Base-by-base conservation (phyloP, 441 rosid genomes). In the Brassica hybrid region DNA sequence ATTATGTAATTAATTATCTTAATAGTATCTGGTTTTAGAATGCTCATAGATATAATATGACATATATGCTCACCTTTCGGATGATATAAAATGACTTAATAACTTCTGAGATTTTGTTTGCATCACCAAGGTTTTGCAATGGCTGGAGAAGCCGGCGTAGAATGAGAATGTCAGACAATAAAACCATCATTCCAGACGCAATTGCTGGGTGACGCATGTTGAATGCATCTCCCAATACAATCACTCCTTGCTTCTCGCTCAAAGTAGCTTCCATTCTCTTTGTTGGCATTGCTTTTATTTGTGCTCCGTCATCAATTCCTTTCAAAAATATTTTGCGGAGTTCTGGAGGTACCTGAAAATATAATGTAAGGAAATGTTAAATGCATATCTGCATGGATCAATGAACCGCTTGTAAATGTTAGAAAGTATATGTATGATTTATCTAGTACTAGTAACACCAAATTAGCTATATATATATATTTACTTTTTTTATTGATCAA, bases 201-300 rank as follows among this genome's bases (percentile, higher is more conserved):
- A 87, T 69, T 78, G 72, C 69, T 74, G 91, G 93, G 72, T 87
- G 93, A 21, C 91, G 87, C 93, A 89, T 87, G 76, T 87, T 89
- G 77, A 87, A 87, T 75, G 93, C 87, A 66, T 89, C 91, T n/a
- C 93, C 93, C 79, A 86, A 76, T 19, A 89, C 66, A 76, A 89
- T 82, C 43, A 89, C 93, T 48, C 93, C 88, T 18, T 87, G 84
- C 48, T 83, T 85, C 0, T 82, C 76, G 16, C 81, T 81, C 43
- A 90, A 82, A 67, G 70, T 81, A 41, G 86, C 91, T 19, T 76
- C 59, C 91, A 86, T 85, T 67, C 84, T 69, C 78, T 87, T 81
- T 64, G 80, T 75, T 14, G 85, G 83, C 83, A 83, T 79, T 36
- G 71, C 69, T 77, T 86, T 85, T 57, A 85, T 84, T 3, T 82